Base-by-base conservation (phyloP, 257 asterid genomes). In the Henckelia pumila region DNA sequence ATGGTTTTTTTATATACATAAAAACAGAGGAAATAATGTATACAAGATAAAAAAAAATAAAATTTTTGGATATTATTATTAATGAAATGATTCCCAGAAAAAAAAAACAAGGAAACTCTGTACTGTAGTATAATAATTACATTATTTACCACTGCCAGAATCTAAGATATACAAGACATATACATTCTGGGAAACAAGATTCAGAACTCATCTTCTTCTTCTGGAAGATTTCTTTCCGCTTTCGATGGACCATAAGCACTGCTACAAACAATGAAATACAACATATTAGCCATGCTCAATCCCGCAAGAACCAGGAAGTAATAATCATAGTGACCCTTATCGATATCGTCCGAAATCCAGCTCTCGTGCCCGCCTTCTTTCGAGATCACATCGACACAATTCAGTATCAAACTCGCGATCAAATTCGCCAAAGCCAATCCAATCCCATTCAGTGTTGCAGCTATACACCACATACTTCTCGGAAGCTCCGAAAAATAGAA, bases 381-480 rank as follows among this genome's bases (percentile, higher is more conserved):
- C 1, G 88, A 78, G 20, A 86, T 2, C 20, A 23, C 16, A 7
- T 83, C 85, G 4, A 83, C 63, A 1, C 33, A 61, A 26, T 60
- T 91, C 83, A 91, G 64, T 23, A 83, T 69, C 7, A 77, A 72
- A 64, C 97, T 88, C 21, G 89, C 91, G 0, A 77, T 2, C 17
- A 91, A 28, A 65, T 70, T 88, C 14, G 87, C 91, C 64, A 78
- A 17, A 0, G 80, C 67, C 71, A 58, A 2, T 21, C 89, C 95
- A 1, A 85, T 55, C 6, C 76, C 83, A 19, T 23, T 25, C 5
- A 91, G 66, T 5, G 80, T 62, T 5, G 88, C 44, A 26, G 93
- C 95, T 20, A 91, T 75, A 56, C 96, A 86, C 56, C 95, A 80
- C 96, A 88, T 86, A 56, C 89, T 83, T 53, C 75, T 75, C 0